These are phyloP conservation scores for Coemansia sp. DNA, from an alignment of 192 early-diverging fungal genomes.

Conservation along the genomic window DNA sequence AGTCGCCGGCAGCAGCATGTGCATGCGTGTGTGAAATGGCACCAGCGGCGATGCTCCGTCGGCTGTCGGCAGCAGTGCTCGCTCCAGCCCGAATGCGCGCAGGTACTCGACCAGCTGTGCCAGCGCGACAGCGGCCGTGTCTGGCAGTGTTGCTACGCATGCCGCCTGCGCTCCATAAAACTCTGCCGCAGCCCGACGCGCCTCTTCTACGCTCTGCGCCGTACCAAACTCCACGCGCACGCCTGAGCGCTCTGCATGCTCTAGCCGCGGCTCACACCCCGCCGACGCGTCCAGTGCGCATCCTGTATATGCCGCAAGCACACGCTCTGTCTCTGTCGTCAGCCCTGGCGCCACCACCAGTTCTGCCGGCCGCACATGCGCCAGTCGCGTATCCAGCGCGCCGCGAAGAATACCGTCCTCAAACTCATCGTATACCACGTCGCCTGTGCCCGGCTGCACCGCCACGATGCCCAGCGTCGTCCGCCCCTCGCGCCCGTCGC, in stretches of 20 bases:
- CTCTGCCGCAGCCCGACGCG: constrained; percentile 11
- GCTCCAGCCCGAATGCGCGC: constrained; percentile 35
- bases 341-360: constrained; percentile 18
- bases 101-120: constrained; percentile 54
- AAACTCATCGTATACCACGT: constrained; percentile 61
- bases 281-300: constrained; percentile 50
- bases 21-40: constrained; percentile 71
- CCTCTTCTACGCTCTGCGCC: constrained; percentile 1
- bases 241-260: constrained; percentile 60
- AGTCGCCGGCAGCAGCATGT: constrained; percentile 85
- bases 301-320: constrained; percentile 39
- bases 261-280: constrained; percentile 24
- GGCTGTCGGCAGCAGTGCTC: constrained; percentile 47
- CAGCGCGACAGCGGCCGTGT: constrained; percentile 12
- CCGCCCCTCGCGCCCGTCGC: too few relatives aligned
- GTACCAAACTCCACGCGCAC: constrained; percentile 33
- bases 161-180: constrained; percentile 42
- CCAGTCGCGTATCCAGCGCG: constrained; percentile 41
- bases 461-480: constrained; percentile 73
- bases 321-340: constrained; percentile 16
- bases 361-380: constrained; percentile 39
- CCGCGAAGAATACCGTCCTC: constrained; percentile 30
- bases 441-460: constrained; percentile 84
- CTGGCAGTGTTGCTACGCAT: constrained; percentile 27
- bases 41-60: constrained; percentile 71